Conservation (phyloP, 495 filamentous ascomycete genomes). For the Cairneyella variabilis region DNA sequence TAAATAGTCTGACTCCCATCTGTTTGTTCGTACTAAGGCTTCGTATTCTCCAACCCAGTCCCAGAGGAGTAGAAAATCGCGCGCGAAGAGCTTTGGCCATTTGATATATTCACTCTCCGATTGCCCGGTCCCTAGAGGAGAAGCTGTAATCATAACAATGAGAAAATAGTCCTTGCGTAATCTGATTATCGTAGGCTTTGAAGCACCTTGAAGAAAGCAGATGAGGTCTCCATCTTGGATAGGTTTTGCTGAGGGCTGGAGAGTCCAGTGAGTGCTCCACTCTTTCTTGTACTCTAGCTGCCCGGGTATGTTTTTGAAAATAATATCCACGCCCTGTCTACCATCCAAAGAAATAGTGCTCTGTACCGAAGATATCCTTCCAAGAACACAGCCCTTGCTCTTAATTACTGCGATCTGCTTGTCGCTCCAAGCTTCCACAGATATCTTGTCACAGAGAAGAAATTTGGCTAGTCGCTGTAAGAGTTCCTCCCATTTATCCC, state of each 20-base stretch:
- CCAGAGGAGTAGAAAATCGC: constrained; percentile 26
- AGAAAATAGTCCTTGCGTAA: constrained; percentile 22
- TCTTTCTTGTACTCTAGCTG: constrained; percentile 9
- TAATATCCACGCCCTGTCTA: constrained; percentile 22
- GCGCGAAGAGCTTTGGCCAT: constrained; percentile 17
- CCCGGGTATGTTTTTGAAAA: constrained; percentile 19
- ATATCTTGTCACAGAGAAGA: constrained; percentile 17
- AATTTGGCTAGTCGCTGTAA: constrained; percentile 19
- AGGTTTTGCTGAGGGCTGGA: constrained; percentile 25
- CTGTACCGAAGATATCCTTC: constrained; percentile 5
- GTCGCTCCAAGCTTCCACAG: constrained; percentile 18
- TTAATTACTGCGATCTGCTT: constrained; percentile 23
- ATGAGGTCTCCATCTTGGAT: constrained; percentile 25
- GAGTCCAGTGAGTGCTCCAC: no score
- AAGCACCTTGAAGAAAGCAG: constrained; percentile 29
- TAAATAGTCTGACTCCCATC: not conserved
- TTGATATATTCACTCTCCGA: constrained; percentile 8
- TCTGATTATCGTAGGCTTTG: constrained; percentile 25
- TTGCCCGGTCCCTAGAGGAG: constrained; percentile 5
- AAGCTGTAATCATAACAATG: constrained; percentile 25
- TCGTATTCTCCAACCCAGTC: constrained; percentile 11
- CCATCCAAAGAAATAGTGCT: no score
- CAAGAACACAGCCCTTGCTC: constrained; percentile 21
- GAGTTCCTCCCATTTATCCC: constrained; percentile 20
- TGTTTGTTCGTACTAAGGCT: not conserved